phyloP scores from a whole-genome alignment of 306 rosid species.

The Hippophae gyantsensis region DNA sequence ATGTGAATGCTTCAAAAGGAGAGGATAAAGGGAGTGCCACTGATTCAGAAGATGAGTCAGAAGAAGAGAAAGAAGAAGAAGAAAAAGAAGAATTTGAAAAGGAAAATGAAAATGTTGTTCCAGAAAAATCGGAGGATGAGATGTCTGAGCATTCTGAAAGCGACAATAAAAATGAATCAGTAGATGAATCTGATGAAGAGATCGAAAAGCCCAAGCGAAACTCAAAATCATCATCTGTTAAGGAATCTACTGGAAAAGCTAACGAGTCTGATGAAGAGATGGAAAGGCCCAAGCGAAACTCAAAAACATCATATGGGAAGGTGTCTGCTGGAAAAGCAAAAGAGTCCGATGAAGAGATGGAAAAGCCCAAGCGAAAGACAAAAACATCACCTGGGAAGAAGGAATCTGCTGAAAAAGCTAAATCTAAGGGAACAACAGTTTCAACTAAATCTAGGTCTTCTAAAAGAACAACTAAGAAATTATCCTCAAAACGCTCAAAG shows the following conservation, averaged over 20 bases:
- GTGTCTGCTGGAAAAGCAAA: no score
- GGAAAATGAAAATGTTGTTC: conserved; percentile 57
- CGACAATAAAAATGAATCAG: conserved; percentile 58
- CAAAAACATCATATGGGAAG: conserved; percentile 35
- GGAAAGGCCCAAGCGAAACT: conserved; percentile 26
- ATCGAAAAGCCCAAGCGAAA: conserved; percentile 24
- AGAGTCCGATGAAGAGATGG: no score
- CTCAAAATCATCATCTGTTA: conserved; percentile 35
- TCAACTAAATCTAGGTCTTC: conserved; percentile 45
- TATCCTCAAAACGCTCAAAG: conserved; percentile 33
- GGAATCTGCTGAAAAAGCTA: conserved; percentile 42
- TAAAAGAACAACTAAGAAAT: conserved; percentile 42
- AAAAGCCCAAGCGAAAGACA: no score
- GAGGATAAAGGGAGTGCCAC: conserved; percentile 41
- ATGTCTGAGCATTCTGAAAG: conserved; percentile 52
- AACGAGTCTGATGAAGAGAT: no score
- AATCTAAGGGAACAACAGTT: conserved; percentile 33
- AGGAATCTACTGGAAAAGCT: no score
- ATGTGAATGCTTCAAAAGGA: conserved; percentile 36
- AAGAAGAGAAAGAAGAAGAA: conserved; percentile 26
- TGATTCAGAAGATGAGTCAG: conserved; percentile 68
- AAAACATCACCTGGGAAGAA: no score
- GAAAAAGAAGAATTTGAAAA: conserved; percentile 35
- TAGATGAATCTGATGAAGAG: conserved; percentile 53
- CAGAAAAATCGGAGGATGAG: conserved; percentile 74